Evolutionary conservation across 2,329 filamentous ascomycete genomes (phyloP).

Genomic region (Cladobotryum mycophilum): DNA sequence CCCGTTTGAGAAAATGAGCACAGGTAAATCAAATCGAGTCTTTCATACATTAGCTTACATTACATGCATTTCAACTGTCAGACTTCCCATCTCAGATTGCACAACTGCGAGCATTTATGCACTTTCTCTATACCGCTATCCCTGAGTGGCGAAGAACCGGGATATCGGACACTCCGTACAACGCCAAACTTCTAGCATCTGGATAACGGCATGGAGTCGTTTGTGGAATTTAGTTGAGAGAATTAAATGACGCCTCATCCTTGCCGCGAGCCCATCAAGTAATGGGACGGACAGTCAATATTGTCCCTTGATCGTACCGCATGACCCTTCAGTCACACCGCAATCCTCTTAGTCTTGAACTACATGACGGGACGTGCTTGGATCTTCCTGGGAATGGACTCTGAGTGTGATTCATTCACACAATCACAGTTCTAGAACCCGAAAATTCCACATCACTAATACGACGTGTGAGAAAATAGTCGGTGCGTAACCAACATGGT

Average conservation of each 20-base stretch:
- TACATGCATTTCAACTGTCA: neutral
- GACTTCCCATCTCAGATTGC: neutral
- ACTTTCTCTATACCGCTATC: neutral
- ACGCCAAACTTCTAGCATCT: neutral
- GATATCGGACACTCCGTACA: neutral
- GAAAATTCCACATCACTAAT: neutral
- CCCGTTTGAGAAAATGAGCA: too few relatives aligned
- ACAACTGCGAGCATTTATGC: neutral
- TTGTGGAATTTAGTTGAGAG: too few relatives aligned
- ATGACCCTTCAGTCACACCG: neutral
- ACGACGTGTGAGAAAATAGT: neutral
- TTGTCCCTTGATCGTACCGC: neutral
- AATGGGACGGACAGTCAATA: neutral
- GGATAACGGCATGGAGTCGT: neutral
- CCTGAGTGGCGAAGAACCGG: neutral
- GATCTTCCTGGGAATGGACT: too few relatives aligned
- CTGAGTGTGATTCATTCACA: neutral
- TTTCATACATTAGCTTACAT: neutral
- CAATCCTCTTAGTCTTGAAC: too few relatives aligned
- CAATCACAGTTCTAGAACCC: neutral
- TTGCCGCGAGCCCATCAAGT: too few relatives aligned
- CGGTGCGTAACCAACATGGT: too few relatives aligned
- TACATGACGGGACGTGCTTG: too few relatives aligned
- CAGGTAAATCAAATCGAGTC: too few relatives aligned
- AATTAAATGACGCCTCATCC: too few relatives aligned